Percentiles rank a stretch among this genome's conserved stretches.
phyloP scores from a whole-genome alignment of 2,329 filamentous ascomycete genomes.

The Cadophora luteo-olivacea region DNA sequence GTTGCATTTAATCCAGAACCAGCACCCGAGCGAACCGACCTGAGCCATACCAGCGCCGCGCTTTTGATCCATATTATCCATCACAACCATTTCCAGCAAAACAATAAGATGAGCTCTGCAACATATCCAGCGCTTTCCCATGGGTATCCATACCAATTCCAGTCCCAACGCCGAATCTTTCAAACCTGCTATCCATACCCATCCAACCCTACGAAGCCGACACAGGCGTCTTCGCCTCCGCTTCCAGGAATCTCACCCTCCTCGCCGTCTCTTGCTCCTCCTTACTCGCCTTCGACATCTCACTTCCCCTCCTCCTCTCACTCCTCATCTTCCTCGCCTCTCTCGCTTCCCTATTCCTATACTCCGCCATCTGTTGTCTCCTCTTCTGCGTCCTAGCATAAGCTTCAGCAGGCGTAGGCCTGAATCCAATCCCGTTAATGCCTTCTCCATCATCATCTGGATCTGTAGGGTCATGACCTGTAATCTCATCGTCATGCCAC shows the following conservation, averaged over 20 bases:
- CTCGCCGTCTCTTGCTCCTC: conserved; percentile 37
- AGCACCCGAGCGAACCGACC: background rate
- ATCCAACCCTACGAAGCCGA: conserved; percentile 22
- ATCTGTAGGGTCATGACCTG: conserved; percentile 68
- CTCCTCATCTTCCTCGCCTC: conserved; percentile 64
- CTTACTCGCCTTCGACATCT: conserved; percentile 23
- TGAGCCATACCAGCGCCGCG: background rate
- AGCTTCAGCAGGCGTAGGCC: conserved; percentile 66
- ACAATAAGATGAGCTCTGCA: background rate
- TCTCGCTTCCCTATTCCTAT: conserved; percentile 65
- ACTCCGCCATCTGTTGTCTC: conserved; percentile 66
- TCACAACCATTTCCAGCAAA: background rate
- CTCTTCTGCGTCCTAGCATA: conserved; percentile 62
- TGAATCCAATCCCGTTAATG: conserved; percentile 72
- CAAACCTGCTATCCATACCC: background rate
- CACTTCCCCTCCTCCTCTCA: conserved; percentile 52
- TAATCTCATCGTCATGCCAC: conserved; percentile 74
- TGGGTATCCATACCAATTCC: background rate
- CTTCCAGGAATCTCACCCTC: conserved; percentile 42
- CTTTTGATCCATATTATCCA: background rate
- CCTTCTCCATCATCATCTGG: conserved; percentile 71
- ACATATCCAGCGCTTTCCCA: background rate
- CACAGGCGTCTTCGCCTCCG: conserved; percentile 29
- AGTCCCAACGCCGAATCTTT: background rate
- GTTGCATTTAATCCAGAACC: background rate